A percentile compares a stretch with the other conserved stretches of the same genome.
phyloP scores from a whole-genome alignment of 179 eudicot species.

The Actinidia arguta region DNA sequence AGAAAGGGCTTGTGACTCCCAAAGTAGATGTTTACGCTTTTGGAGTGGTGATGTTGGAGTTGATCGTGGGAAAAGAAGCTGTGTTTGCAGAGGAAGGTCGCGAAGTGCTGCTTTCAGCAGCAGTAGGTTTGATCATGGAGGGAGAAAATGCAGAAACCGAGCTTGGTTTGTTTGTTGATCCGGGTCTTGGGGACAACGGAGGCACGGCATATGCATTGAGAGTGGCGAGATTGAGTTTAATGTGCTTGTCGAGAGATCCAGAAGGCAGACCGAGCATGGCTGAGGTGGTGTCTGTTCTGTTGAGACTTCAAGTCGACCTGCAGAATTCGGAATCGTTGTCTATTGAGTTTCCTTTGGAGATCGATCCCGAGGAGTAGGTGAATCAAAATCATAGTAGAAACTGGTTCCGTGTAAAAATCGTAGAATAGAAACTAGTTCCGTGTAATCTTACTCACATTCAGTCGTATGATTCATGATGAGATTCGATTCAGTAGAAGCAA shows the following conservation, averaged over 20 bases:
- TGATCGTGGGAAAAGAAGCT: conserved; percentile 70
- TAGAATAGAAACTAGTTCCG: no score
- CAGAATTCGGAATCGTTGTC: neutral
- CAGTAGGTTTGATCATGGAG: conserved; percentile 18
- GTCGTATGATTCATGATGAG: no score
- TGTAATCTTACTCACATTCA: no score
- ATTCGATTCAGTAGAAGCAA: no score
- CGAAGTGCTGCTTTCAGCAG: conserved; percentile 34
- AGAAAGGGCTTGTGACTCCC: conserved; percentile 64
- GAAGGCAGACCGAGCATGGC: conserved; percentile 26
- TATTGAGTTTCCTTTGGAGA: no score
- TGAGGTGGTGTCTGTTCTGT: conserved; percentile 22
- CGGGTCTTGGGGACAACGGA: conserved; percentile 36
- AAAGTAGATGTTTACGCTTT: conserved; percentile 83
- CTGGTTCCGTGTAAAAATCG: no score
- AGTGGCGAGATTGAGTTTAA: conserved; percentile 28
- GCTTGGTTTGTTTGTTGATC: conserved; percentile 30
- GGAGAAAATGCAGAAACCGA: conserved; percentile 25
- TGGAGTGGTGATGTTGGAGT: conserved; percentile 78
- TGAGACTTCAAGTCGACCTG: conserved; percentile 30
- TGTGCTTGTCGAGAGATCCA: conserved; percentile 42
- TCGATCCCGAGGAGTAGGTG: no score
- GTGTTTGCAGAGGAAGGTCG: conserved; percentile 29
- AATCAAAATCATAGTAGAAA: no score
- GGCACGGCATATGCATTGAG: conserved; percentile 32